Conservation (phyloP, 139 green algal species). For the Coelastrella sp. region DNA sequence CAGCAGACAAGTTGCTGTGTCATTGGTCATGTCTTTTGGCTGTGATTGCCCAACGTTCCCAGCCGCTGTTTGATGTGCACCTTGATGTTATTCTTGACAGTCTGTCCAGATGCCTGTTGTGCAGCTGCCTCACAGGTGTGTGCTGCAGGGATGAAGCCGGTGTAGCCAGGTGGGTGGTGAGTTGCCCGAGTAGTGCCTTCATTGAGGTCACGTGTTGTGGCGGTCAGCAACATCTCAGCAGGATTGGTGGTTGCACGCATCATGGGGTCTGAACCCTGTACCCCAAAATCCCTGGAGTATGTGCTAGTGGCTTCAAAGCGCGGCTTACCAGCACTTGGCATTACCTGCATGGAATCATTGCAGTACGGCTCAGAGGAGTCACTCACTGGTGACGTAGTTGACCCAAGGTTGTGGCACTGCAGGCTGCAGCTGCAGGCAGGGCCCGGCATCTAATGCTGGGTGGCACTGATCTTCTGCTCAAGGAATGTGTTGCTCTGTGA, state of each 20-base stretch:
- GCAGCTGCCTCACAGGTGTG: conserved; percentile 39
- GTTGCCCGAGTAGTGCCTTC: conserved; percentile 60
- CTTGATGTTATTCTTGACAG: neutral
- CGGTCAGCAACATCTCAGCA: neutral
- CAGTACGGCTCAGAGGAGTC: no score
- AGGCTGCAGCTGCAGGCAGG: neutral
- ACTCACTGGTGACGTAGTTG: neutral
- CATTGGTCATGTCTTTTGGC: neutral
- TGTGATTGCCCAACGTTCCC: neutral
- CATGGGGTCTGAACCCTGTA: conserved; percentile 31
- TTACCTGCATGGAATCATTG: neutral
- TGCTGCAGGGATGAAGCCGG: conserved; percentile 63
- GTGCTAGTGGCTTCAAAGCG: conserved; percentile 37
- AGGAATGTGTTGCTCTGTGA: no score
- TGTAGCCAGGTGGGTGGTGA: conserved; percentile 68
- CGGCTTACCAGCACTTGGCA: conserved; percentile 25
- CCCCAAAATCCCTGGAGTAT: conserved; percentile 22
- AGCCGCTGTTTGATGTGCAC: neutral
- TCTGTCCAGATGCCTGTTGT: conserved; percentile 49
- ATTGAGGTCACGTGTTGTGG: conserved; percentile 56
- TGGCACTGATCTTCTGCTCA: neutral
- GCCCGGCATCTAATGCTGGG: neutral
- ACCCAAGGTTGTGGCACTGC: neutral
- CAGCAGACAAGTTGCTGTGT: no score
- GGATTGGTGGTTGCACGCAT: conserved; percentile 5